Conservation (phyloP, 202 grass and related monocot genomes). For the Zoysia matrella region DNA sequence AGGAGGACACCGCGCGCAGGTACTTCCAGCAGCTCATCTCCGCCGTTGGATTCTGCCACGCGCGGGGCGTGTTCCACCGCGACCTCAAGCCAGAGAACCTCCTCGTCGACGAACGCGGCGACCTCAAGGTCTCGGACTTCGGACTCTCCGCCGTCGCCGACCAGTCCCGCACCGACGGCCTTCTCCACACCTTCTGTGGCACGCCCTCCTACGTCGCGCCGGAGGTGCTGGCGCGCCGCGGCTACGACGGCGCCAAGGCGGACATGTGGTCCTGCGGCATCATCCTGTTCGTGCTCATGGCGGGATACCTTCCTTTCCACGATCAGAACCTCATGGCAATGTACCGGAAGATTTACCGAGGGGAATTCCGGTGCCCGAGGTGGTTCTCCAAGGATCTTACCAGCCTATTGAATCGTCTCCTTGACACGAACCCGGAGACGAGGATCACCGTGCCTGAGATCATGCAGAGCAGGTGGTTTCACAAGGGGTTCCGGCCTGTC, state of each 20-base stretch:
- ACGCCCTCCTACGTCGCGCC: conserved; percentile 93
- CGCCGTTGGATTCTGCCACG: too few species aligned
- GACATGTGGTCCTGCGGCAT: conserved; percentile 94
- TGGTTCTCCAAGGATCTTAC: conserved; percentile 89
- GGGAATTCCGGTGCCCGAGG: conserved; percentile 82
- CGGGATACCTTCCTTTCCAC: conserved; percentile 87
- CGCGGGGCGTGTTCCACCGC: too few species aligned
- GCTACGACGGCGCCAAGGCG: conserved; percentile 86
- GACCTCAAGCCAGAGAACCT: conserved; percentile 77
- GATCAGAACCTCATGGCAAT: conserved; percentile 90
- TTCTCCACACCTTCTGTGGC: conserved; percentile 98
- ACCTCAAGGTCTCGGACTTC: conserved; percentile 97
- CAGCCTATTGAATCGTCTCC: conserved; percentile 51
- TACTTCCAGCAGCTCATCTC: too few species aligned
- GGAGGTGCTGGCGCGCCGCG: conserved; percentile 81
- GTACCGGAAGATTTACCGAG: conserved; percentile 92
- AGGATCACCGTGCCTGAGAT: conserved; percentile 72
- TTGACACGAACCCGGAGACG: conserved; percentile 82
- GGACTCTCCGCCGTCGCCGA: conserved; percentile 89
- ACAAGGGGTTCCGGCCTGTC: conserved; percentile 77
- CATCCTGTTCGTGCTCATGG: conserved; percentile 90
- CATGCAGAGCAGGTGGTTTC: conserved; percentile 90
- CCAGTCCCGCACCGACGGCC: conserved; percentile 82
- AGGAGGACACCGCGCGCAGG: too few species aligned
- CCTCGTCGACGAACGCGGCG: conserved; percentile 74